Base-by-base conservation (phyloP, 768 basidiomycete species). In the Rhizopogon rudus region DNA sequence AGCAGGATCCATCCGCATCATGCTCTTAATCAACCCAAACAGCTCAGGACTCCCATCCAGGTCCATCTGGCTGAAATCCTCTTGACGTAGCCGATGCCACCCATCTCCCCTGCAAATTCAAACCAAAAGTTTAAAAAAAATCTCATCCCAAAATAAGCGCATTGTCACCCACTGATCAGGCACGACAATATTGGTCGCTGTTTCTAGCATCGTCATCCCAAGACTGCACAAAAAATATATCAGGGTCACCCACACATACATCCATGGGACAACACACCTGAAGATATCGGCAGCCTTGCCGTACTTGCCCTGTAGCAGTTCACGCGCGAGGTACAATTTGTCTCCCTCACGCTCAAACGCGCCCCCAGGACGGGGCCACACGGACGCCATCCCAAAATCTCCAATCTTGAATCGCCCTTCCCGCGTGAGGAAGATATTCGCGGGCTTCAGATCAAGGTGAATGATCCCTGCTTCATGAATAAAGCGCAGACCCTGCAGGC, bases 371-470 rank as follows among this genome's bases (percentile, higher is more conserved):
- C 93, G 77, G 1, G 93, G 93, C 89, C 92, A 95, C 51, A 93
- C 63, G 6, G 92, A 91, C n/a, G 96, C 95, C 86, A 99, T 93
- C 8, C 97, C 97, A 74, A 98, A 98, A 70, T 99, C 97, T 7
- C 96, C 96, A 68, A 99, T 93, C 75, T 93, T 93, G 75, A 99
- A 88, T 44, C 88, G 81, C 1, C 97, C 97, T 42, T 86, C 81
- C 7, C 77, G 77, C 9, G 91, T 93, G 63, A 99, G 79, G 67
- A 99, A 93, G 50, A 99, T 87, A 68, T 99, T 99, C 42, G 93
- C 93, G 12, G 97, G 97, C 75, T 99, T 99, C 60, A 99, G 73
- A 73, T 99, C 97, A 53, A 99, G 81, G 73, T 99, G 97, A 49
- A 98, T 88, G 55, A 97, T 84, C 53, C 88, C 87, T 43, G 86